Evolutionary conservation across 2,329 filamentous ascomycete species (phyloP).

Genomic region (Colletotrichum agaves): DNA sequence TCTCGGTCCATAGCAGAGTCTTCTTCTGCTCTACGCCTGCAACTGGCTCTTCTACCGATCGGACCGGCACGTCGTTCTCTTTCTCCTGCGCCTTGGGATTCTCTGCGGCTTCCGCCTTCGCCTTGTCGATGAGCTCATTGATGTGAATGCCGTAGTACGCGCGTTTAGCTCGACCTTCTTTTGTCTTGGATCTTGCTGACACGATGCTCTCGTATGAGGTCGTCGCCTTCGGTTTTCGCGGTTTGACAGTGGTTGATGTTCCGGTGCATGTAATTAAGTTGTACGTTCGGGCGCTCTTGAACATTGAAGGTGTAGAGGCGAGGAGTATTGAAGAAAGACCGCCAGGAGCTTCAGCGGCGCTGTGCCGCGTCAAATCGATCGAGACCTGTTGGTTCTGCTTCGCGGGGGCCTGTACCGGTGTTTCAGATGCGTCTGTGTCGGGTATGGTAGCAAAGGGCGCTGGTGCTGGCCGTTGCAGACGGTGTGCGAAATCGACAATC

Average conservation of each 20-base stretch:
- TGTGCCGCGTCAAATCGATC: background rate
- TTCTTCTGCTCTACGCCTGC: constrained; percentile 54
- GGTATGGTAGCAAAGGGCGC: background rate
- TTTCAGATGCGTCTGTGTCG: background rate
- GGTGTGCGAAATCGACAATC: constrained; percentile 26
- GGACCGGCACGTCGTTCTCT: constrained; percentile 48
- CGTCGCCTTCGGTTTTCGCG: constrained; percentile 58
- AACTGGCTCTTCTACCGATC: constrained; percentile 54
- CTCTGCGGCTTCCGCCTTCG: constrained; percentile 67
- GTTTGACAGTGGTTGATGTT: constrained; percentile 63
- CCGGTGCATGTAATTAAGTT: constrained; percentile 68
- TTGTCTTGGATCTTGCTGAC: constrained; percentile 73
- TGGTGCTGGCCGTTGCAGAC: constrained; percentile 14
- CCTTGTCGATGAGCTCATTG: constrained; percentile 81
- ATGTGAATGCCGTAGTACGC: constrained; percentile 95
- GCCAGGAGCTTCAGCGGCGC: background rate
- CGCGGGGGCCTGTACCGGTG: background rate
- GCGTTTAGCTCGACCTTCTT: constrained; percentile 74
- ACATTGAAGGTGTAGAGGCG: constrained; percentile 39
- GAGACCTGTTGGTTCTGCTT: background rate
- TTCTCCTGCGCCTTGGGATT: constrained; percentile 39
- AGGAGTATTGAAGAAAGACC: constrained; percentile 1
- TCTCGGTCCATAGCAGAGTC: constrained; percentile 91
- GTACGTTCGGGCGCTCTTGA: constrained; percentile 44
- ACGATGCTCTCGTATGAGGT: constrained; percentile 74